Base-by-base conservation (phyloP, 2,329 filamentous ascomycete species). In the Sporothrix brasiliensis region DNA sequence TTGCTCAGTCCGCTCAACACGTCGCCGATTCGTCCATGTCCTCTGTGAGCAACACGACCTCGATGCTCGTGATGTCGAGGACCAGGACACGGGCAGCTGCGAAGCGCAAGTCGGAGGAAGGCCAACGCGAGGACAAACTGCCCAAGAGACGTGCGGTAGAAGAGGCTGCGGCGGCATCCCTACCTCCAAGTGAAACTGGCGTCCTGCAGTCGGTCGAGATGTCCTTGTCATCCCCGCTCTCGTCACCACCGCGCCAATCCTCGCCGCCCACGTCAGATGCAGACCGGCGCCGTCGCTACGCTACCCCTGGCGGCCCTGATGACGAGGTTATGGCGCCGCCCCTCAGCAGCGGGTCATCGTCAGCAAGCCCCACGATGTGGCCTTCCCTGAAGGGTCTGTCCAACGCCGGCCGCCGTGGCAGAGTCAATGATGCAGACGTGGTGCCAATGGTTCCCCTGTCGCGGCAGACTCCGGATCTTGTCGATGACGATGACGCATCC, bases 241-340 rank as follows among this genome's bases (percentile, higher is more conserved):
- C 76, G 76, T 5, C 74, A 74, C 58, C 72, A 76, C 16, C 68
- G 13, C 67, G 60, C 24, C 47, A 19, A 27, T 21, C 67, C 2
- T 71, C 73, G 9, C 44, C 65, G 30, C 60, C 47, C 3, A 44
- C 67, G 70, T 70, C 72, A 1, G 70, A 67, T 1, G 67, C 63
- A 73, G 70, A 70, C 74, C 78, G 24, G 24, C 24, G 69, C 3
- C 71, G 69, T 19, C 68, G 79, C 24, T 80, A 79, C 14, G 76
- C 78, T 10, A 86, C 84, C 3, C 84, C 84, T 0, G 73, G 71
- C 41, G 71, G 71, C 11, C 72, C 72, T 7, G 68, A 72, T 39
- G 73, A 82, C 39, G 79, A 83, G 70, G 76, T 86, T 49, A 81
- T 84, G 77, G 86, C 86, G 0, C 86, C 86, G 1, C 87, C 87